Conservation (phyloP, 306 rosid genomes). For the Arachis hypogaea region DNA sequence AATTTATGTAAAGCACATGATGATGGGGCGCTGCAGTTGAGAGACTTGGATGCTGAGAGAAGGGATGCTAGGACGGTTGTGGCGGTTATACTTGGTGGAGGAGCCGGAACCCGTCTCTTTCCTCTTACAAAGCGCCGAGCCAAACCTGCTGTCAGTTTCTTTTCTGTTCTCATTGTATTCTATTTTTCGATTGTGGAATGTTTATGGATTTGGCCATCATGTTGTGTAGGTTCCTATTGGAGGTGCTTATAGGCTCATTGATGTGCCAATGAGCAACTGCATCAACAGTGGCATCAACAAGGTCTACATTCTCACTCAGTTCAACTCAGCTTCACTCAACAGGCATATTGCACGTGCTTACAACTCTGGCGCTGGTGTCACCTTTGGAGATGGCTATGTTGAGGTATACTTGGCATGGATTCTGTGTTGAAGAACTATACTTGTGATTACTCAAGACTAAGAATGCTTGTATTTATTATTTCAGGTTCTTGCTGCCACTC, state of each 20-base stretch:
- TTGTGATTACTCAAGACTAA: not conserved
- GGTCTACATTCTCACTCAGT: conserved; percentile 92
- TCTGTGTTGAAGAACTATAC: not conserved
- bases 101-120: conserved; percentile 97
- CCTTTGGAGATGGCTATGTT: conserved; percentile 84
- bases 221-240: conserved; percentile 75
- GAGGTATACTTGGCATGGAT: conserved; percentile 57
- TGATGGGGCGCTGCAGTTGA: conserved; percentile 63
- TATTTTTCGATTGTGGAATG: not conserved
- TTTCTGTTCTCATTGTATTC: not conserved
- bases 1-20: conserved; percentile 13
- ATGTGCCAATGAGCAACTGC: conserved; percentile 99
- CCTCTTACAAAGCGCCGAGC: conserved; percentile 95
- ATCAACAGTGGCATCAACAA: conserved; percentile 96
- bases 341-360: conserved; percentile 89
- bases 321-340: conserved; percentile 92
- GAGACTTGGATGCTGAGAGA: conserved; percentile 56
- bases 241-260: conserved; percentile 89
- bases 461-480: conserved; percentile 14
- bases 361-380: conserved; percentile 69
- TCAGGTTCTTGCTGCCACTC: conserved; percentile 98
- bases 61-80: conserved; percentile 73
- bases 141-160: conserved; percentile 81
- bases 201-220: conserved; percentile 23
- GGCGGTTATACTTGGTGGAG: conserved; percentile 91